These are phyloP conservation scores for Plenodomus tracheiphilus DNA, from an alignment of 2,329 filamentous ascomycete species.

Conservation along the genomic window DNA sequence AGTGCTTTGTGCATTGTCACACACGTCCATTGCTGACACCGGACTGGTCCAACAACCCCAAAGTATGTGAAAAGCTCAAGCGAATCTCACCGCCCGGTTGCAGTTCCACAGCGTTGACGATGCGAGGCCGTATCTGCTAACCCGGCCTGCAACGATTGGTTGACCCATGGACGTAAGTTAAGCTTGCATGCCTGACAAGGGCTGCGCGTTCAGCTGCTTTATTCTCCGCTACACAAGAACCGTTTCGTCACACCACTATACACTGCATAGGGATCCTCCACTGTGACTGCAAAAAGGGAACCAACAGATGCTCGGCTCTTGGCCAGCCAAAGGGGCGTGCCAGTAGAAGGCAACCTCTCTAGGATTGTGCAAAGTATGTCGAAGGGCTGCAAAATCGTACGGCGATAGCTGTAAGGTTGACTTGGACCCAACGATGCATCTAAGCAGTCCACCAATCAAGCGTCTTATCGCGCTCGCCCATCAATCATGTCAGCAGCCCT, in stretches of 20 bases:
- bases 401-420: too few relatives aligned
- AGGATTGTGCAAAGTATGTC: not conserved
- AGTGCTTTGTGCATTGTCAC: not conserved
- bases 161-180: not conserved
- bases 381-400: slow-evolving; percentile 2
- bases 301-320: too few relatives aligned
- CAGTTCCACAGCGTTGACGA: slow-evolving; percentile 4
- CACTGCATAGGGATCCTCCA: slow-evolving; percentile 2
- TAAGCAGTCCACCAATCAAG: not conserved
- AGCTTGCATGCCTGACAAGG: not conserved
- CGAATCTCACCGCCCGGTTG: slow-evolving; percentile 16
- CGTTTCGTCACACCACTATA: slow-evolving; percentile 2
- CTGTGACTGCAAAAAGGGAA: slow-evolving; percentile 3
- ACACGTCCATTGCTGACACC: slow-evolving; percentile 13
- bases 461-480: not conserved
- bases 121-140: slow-evolving; percentile 1
- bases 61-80: not conserved
- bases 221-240: slow-evolving; percentile 3
- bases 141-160: slow-evolving; percentile 1
- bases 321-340: too few relatives aligned
- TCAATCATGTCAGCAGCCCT: slow-evolving; percentile 13
- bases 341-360: too few relatives aligned
- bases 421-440: not conserved
- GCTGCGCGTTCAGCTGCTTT: slow-evolving; percentile 1
- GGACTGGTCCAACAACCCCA: too few relatives aligned